Evolutionary conservation across 345 rosid genomes (phyloP).

Genomic region (Aquilaria sinensis): DNA sequence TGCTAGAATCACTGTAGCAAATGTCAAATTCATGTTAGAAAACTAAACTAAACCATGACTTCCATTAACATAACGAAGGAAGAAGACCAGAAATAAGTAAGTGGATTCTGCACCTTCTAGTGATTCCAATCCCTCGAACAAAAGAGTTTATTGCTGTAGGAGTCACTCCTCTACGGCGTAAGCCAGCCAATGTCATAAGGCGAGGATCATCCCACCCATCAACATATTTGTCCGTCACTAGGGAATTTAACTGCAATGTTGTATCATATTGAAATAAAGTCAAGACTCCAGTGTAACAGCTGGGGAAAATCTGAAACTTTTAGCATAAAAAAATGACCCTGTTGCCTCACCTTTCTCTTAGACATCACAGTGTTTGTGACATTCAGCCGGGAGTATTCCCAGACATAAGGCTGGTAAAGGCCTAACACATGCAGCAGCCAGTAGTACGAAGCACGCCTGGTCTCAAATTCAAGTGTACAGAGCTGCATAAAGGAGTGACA

Average conservation of each 20-base stretch:
- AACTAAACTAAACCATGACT: neutral
- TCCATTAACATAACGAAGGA: slow-evolving; percentile 4
- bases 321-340: slow-evolving; percentile 5
- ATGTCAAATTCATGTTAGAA: neutral
- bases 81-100: neutral
- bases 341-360: slow-evolving; percentile 72
- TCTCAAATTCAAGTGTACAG: slow-evolving; percentile 71
- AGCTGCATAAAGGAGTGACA: slow-evolving; percentile 34
- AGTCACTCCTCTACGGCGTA: slow-evolving; percentile 89
- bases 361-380: slow-evolving; percentile 95
- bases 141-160: slow-evolving; percentile 82
- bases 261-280: slow-evolving; percentile 6
- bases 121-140: slow-evolving; percentile 91
- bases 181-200: slow-evolving; percentile 93
- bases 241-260: slow-evolving; percentile 59
- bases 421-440: slow-evolving; percentile 79
- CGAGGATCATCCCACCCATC: slow-evolving; percentile 99
- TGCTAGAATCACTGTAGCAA: slow-evolving; percentile 73
- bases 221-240: slow-evolving; percentile 77
- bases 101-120: slow-evolving; percentile 59
- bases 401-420: slow-evolving; percentile 92
- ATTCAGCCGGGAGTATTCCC: slow-evolving; percentile 97
- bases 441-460: slow-evolving; percentile 93
- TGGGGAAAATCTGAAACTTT: slow-evolving; percentile 6
- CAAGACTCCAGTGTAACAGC: slow-evolving; percentile 6